Base-by-base conservation (phyloP, 2,329 filamentous ascomycete genomes). In the Penicillium brasilianum region DNA sequence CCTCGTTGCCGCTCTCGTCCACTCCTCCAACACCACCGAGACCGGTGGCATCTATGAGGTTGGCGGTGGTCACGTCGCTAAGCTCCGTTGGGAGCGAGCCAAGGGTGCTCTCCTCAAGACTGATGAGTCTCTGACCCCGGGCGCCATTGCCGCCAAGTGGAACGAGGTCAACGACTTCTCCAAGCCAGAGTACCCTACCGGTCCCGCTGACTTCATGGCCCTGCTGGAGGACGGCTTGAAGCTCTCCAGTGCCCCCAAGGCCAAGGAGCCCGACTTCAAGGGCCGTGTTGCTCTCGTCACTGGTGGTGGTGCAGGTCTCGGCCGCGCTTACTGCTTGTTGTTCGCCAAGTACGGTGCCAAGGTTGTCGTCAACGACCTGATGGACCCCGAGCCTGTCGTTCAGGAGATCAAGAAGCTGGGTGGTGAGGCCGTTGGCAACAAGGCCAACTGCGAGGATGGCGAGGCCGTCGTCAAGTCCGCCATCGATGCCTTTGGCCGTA, bases 361-460 rank as follows among this genome's bases (percentile, higher is more conserved):
- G 55, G 84, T 99, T 28, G 94, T 98, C 36, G 92, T 99, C 70
- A 99, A 99, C 80, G 95, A 99, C 75, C 84, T 99, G n/a, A 87
- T 89, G 53, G 90, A 98, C 82, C 95, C 95, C 6, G 93, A 97
- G 73, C 86, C 87, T 53, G 92, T 96, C 39, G 95, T 98, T 41
- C 86, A 90, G 71, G 95, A 99, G 83, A 98, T 99, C 75, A 90
- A 91, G 82, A 90, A 93, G 79, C 73, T 89, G 51, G 95, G 95
- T 60, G 94, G 93, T 66, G 90, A 96, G 81, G 94, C 95, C 30
- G 91, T 92, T 60, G 93, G 93, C 70, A 92, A 96, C 79, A 97
- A 96, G 83, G 92, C 92, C 60, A 96, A 91, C 52, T 93, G 93
- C 62, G 92, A 97, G 77, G 92, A 99, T 63, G 95, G 95, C 50